phyloP scores from a whole-genome alignment of 169 alveolate species.

The Pseudocohnilembus persalinus region DNA sequence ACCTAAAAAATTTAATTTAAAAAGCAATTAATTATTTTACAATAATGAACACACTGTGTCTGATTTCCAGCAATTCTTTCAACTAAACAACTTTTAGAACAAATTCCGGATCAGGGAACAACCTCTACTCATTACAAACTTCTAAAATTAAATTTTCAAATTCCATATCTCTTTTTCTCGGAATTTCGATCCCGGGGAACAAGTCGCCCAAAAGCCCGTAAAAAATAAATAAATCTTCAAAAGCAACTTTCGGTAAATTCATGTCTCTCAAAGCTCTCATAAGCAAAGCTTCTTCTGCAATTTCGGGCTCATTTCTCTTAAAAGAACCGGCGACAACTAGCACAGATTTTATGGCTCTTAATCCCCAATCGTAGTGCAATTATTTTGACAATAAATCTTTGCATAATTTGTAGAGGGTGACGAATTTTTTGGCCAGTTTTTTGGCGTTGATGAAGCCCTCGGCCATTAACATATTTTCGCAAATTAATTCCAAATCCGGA shows the following conservation, averaged over 20 bases:
- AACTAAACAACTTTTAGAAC: conserved; percentile 91
- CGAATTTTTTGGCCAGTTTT: conserved; percentile 92
- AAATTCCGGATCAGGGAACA: conserved; percentile 84
- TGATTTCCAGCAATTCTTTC: conserved; percentile 91
- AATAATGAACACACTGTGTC: conserved; percentile 95
- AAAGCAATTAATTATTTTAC: no score
- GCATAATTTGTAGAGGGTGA: conserved; percentile 91
- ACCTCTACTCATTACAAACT: conserved; percentile 76
- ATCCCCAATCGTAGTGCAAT: conserved; percentile 97
- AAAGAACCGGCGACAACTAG: conserved; percentile 96
- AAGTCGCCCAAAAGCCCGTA: conserved; percentile 92
- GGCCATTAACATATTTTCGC: conserved; percentile 97
- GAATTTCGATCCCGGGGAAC: conserved; percentile 93
- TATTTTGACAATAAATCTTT: conserved; percentile 92
- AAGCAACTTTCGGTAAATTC: conserved; percentile 92
- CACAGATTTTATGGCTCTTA: conserved; percentile 96
- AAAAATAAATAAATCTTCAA: conserved; percentile 88
- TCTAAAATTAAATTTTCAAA: conserved; percentile 85
- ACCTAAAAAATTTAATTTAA: no score
- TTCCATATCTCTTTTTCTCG: conserved; percentile 88
- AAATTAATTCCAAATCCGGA: conserved; percentile 95
- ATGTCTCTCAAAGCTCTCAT: conserved; percentile 94
- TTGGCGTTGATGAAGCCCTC: conserved; percentile 97
- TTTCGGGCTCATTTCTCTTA: conserved; percentile 92
- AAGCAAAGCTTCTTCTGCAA: conserved; percentile 92